Base-by-base conservation (phyloP, 768 basidiomycete species). In the Harrya chromipes region DNA sequence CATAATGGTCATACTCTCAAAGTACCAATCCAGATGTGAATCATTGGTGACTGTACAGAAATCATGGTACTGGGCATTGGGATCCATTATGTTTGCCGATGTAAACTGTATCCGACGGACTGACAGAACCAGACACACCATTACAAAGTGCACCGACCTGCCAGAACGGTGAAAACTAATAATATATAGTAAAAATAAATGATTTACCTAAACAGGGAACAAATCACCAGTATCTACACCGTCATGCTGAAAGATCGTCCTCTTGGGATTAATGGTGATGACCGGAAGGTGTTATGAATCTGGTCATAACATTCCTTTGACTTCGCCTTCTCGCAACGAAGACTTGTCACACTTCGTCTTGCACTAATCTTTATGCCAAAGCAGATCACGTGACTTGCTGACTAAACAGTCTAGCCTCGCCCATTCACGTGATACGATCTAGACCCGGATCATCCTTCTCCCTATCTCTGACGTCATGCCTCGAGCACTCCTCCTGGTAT, bases 11-110 rank as follows among this genome's bases (percentile, higher is more conserved):
- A 99, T 98, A 51, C 75, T 77, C 71, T 98, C 88, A 56, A 89
- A 94, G 68, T 98, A 99, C 97, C 97, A 99, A 64, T 99, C 97
- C 0, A 95, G 95, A 10, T 95, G 82, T 0, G 87, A 86, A 62
- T 98, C 95, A 52, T 84, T 87, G 31, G 85, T 87, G 63, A 76
- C 84, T 0, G 85, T 85, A 16, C 95, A 88, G 81, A 99, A 99
- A 65, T 99, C 95, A 66, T 98, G 97, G 66, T 98, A 99, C 59
- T 83, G 75, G 0, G 87, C 75, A 60, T 94, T 88, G 16, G 71
- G 62, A 54, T 90, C 85, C 19, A 85, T 81, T 62, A 80, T 79
- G 72, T 98, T 99, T 55, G 74, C 74, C 6, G 88, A 79, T 59
- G 83, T 80, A 54, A 95, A 75, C 2, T 78, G 76, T 17, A 99